Base-by-base conservation (phyloP, 2,329 filamentous ascomycete genomes). In the Chaetomium sp. region DNA sequence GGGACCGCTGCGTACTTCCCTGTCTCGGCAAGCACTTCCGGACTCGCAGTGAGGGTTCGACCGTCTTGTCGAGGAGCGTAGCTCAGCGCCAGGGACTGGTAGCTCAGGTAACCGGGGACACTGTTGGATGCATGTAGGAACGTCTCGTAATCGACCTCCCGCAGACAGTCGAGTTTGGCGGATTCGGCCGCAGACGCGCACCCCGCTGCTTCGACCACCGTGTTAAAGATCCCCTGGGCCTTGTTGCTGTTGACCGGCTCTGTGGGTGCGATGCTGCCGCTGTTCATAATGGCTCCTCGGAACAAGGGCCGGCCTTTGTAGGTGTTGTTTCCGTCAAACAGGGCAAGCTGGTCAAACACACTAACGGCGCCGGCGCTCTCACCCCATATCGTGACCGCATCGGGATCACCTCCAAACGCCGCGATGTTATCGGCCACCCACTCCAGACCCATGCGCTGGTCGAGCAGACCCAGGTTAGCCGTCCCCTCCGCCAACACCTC, bases 401-500 rank as follows among this genome's bases (percentile, higher is more conserved):
- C 79, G 0, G 90, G 88, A 73, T 94, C 90, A 13, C 92, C 92
- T 9, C 92, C 92, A 72, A 95, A 96, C 0, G 85, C 81, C 1
- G 79, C 86, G 63, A 94, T 92, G 69, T 93, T 92, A 70, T 92
- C 89, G 8, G 89, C 86, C 0, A 91, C 85, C 91, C 91, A 94
- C 73, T 93, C 78, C 7, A 94, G 79, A 0, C 85, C 90, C 68
- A 90, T 80, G 35, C 89, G 82, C 71, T 93, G 90, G 71, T 94
- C 91, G 0, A 90, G 79, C 3, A 91, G 81, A 2, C 91, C 91
- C 3, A 92, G 75, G 72, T 93, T 94, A 2, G 88, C 76, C 2
- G 87, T 83, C 1, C 89, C 89, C 65, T 91, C 89, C 4, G 80
- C 80, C 3, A 88, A 78, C 50, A 92, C 81, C 74, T 92, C 88